phyloP scores from a whole-genome alignment of 495 filamentous ascomycete genomes.

The Aspergillus campestris region DNA sequence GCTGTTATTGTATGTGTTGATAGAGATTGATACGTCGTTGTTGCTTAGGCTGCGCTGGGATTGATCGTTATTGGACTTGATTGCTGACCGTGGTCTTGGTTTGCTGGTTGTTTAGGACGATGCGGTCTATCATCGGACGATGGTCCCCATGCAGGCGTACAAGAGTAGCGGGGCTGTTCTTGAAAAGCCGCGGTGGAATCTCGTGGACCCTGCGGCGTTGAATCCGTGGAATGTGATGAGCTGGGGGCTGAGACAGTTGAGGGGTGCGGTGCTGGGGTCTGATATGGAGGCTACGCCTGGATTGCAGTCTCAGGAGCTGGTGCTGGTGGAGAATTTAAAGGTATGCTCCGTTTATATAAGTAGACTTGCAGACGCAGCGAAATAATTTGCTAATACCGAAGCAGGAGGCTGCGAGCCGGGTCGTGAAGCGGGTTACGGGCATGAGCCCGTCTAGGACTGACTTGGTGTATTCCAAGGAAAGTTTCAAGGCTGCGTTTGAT shows the following conservation, averaged over 20 bases:
- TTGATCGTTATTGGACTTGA: not conserved
- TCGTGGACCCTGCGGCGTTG: conserved; percentile 41
- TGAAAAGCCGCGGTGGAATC: conserved; percentile 41
- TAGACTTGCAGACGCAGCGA: not conserved
- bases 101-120: conserved; percentile 42
- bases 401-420: conserved; percentile 39
- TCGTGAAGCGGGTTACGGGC: conserved; percentile 36
- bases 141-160: conserved; percentile 55
- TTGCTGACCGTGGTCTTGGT: not conserved
- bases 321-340: conserved; percentile 46
- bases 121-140: conserved; percentile 54
- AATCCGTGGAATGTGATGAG: conserved; percentile 55
- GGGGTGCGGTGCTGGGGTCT: conserved; percentile 45
- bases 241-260: conserved; percentile 69
- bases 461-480: conserved; percentile 56
- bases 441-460: conserved; percentile 42
- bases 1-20: conserved; percentile 55
- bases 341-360: conserved; percentile 14
- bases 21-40: not conserved
- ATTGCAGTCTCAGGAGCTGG: conserved; percentile 36
- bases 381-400: not conserved
- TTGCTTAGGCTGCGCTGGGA: not conserved
- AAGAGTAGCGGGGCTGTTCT: conserved; percentile 53
- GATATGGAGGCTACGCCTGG: conserved; percentile 21
- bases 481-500: conserved; percentile 53